Percentiles rank a stretch among this genome's conserved stretches.
Conservation (phyloP, 2,329 filamentous ascomycete genomes). For the Sporothrix curviconia region DNA sequence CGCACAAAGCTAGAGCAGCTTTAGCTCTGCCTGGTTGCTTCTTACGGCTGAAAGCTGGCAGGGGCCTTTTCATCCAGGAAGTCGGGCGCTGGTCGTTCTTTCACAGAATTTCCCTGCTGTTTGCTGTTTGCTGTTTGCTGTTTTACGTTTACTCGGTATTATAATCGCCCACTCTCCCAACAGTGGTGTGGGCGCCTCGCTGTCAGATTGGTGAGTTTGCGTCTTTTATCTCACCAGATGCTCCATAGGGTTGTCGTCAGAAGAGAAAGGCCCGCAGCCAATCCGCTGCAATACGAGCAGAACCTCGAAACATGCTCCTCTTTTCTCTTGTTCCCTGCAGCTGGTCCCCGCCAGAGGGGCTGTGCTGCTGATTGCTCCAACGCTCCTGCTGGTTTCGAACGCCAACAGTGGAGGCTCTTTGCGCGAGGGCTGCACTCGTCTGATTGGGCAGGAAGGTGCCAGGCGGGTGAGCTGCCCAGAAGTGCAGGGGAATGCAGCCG, state of each 20-base stretch:
- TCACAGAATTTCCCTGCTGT: too few species aligned
- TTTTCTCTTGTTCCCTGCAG: neutral
- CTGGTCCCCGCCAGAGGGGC: conserved; percentile 6
- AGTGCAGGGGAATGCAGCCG: neutral
- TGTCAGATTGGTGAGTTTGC: neutral
- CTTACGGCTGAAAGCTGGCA: too few species aligned
- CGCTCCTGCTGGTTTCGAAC: conserved; percentile 1
- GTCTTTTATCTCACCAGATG: conserved; percentile 8
- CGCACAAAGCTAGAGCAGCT: too few species aligned
- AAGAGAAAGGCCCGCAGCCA: neutral
- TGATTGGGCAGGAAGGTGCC: neutral
- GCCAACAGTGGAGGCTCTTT: conserved; percentile 10
- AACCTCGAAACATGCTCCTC: neutral
- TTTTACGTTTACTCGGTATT: too few species aligned
- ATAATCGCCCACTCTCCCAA: too few species aligned
- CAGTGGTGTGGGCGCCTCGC: neutral
- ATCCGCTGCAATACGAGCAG: neutral
- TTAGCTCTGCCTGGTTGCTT: too few species aligned
- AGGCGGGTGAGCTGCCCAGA: neutral
- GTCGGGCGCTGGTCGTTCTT: too few species aligned
- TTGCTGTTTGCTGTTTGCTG: too few species aligned
- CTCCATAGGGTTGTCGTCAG: neutral
- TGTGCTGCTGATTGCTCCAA: conserved; percentile 9
- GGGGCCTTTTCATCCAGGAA: too few species aligned
- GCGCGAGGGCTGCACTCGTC: conserved; percentile 4